A percentile compares a stretch with the other conserved stretches of the same genome.
Evolutionary conservation across 2,329 filamentous ascomycete species (phyloP).

Genomic region (Colletotrichum tropicale): DNA sequence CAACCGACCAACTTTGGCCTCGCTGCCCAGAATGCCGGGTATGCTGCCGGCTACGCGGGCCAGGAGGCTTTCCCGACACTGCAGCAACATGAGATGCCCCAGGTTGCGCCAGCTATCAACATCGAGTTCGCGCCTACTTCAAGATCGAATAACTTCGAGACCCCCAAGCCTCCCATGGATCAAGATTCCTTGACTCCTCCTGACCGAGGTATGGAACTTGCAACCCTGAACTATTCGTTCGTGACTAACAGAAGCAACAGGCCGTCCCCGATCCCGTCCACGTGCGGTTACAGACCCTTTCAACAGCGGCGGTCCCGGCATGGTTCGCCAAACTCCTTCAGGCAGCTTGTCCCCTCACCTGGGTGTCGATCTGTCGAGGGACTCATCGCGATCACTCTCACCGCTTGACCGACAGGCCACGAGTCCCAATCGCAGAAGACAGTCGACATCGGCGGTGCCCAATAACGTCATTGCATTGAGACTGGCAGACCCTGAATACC

Average conservation of each 20-base stretch:
- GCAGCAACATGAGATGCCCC: constrained; percentile 66
- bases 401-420: constrained; percentile 60
- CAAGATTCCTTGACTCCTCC: constrained; percentile 86
- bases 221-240: too few species aligned
- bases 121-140: constrained; percentile 88
- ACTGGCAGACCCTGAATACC: constrained; percentile 85
- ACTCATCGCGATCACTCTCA: constrained; percentile 61
- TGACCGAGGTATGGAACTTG: constrained; percentile 58
- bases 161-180: constrained; percentile 68
- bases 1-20: constrained; percentile 54
- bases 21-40: constrained; percentile 43
- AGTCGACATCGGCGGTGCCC: constrained; percentile 67
- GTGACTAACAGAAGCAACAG: constrained; percentile 35
- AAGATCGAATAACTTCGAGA: constrained; percentile 68
- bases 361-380: constrained; percentile 48
- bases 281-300: constrained; percentile 66
- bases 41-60: constrained; percentile 39
- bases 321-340: constrained; percentile 41
- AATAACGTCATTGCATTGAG: constrained; percentile 81
- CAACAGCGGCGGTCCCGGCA: constrained; percentile 48
- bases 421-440: constrained; percentile 55
- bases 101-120: constrained; percentile 93
- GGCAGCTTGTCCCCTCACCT: constrained; percentile 56
- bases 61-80: constrained; percentile 59
- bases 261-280: constrained; percentile 53